Evolutionary conservation across 2,329 filamentous ascomycete species (phyloP), one percentile per base, ranked within the genome.

Genomic region (Microcera coccophila): DNA sequence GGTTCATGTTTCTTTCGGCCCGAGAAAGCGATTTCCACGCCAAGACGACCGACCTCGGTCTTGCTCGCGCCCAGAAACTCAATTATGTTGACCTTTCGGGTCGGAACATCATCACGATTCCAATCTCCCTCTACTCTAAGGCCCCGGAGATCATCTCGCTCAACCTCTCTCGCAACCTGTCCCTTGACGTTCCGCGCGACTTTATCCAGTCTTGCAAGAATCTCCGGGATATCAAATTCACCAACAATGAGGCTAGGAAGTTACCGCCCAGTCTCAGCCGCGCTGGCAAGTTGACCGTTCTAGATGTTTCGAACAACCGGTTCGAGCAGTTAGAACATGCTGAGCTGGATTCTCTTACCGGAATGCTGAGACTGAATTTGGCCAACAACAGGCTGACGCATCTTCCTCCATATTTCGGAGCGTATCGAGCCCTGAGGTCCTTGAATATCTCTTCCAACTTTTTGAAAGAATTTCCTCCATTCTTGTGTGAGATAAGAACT

Each of bases 381-480:
- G 88, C 91, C 49, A 98, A 97, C 67, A 98, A 98, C 64, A 85
- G 87, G 46, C 72, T 98, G 16, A 87, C 81, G 22, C 75, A 78
- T 39, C 71, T 98, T 1, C 93, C 93, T 1, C 65, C 77, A 2
- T 93, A 91, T 57, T 96, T 98, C 64, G 84, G 82, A 17, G 76
- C 80, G 16, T 98, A 94, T 64, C 81, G 79, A 48, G 77, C 81
- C 4, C 72, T 98, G 48, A 79, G 93, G 49, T 91, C 82, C 50
- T 71, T 98, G 45, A 96, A 95, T 59, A 75, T 98, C 37, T 95
- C 91, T 1, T 98, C 93, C 1, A 98, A 98, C 64, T 90, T 87
- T 47, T 76, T 98, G 41, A 84, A 85, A 43, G 79, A 79, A 31
- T 95, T 98, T 50, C 93, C 93, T 0, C 74, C 84, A 17, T 94